Percentiles rank a stretch among this genome's conserved stretches.
Conservation (phyloP, 1,139 yeast species). For the Geotrichum bryndzae region DNA sequence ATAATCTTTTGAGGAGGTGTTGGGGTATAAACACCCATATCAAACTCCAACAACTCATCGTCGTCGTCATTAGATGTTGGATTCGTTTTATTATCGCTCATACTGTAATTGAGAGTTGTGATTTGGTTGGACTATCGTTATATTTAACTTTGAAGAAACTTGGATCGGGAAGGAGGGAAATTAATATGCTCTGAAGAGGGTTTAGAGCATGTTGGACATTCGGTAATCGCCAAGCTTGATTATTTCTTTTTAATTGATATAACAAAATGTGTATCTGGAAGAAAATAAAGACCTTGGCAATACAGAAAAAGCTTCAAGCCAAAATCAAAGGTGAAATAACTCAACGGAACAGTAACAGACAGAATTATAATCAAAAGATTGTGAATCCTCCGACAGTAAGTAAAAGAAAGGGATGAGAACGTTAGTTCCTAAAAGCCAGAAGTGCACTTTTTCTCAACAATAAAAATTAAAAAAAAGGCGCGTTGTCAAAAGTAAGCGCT, state of each 20-base stretch:
- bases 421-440: background rate
- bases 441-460: background rate
- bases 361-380: background rate
- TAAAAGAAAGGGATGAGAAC: background rate
- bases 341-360: background rate
- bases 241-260: background rate
- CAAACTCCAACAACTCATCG: constrained; percentile 17
- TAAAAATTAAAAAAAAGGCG: background rate
- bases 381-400: background rate
- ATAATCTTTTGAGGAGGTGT: background rate
- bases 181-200: background rate
- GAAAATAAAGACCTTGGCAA: background rate
- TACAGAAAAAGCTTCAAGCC: background rate
- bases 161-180: background rate
- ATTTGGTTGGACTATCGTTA: background rate
- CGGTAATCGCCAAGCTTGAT: background rate
- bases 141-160: background rate
- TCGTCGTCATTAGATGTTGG: constrained; percentile 8
- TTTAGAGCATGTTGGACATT: background rate
- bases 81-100: background rate
- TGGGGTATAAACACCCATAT: constrained; percentile 10
- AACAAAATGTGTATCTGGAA: background rate
- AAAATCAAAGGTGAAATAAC: background rate
- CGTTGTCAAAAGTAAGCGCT: background rate
- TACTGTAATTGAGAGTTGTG: background rate